These are phyloP conservation scores for Rubia balearica DNA, from an alignment of 305 asterid genomes.

Conservation along the genomic window DNA sequence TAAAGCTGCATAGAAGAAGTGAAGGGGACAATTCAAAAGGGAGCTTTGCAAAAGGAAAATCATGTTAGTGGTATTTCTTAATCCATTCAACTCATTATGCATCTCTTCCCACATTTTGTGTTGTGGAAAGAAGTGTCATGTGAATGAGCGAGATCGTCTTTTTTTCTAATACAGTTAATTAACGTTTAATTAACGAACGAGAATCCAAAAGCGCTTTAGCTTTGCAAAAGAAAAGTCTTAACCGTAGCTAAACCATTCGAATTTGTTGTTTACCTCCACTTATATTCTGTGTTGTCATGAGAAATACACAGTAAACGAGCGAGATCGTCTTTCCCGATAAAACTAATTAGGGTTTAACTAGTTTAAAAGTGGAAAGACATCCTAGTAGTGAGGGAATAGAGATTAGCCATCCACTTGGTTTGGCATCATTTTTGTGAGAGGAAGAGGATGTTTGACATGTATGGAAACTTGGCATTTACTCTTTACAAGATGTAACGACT, in stretches of 20 bases:
- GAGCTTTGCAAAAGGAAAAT: background rate
- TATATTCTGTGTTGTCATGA: too few relatives aligned
- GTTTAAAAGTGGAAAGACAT: too few relatives aligned
- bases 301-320: too few relatives aligned
- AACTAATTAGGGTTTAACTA: too few relatives aligned
- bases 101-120: too few relatives aligned
- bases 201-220: background rate
- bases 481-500: conserved; percentile 13
- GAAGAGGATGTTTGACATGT: background rate
- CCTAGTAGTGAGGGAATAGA: background rate
- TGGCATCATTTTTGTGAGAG: background rate
- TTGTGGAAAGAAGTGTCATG: too few relatives aligned
- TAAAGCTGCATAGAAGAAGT: background rate
- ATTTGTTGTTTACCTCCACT: too few relatives aligned
- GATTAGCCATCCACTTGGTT: conserved; percentile 3
- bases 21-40: conserved; percentile 3
- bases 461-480: conserved; percentile 12
- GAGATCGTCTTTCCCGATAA: too few relatives aligned
- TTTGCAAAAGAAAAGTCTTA: background rate
- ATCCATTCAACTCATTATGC: too few relatives aligned
- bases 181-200: background rate
- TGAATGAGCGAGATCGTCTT: too few relatives aligned
- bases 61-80: background rate
- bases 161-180: too few relatives aligned
- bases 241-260: too few relatives aligned